Evolutionary conservation across 2,329 filamentous ascomycete genomes (phyloP), one percentile per base, ranked within the genome.

Genomic region (Trichoderma sp.): DNA sequence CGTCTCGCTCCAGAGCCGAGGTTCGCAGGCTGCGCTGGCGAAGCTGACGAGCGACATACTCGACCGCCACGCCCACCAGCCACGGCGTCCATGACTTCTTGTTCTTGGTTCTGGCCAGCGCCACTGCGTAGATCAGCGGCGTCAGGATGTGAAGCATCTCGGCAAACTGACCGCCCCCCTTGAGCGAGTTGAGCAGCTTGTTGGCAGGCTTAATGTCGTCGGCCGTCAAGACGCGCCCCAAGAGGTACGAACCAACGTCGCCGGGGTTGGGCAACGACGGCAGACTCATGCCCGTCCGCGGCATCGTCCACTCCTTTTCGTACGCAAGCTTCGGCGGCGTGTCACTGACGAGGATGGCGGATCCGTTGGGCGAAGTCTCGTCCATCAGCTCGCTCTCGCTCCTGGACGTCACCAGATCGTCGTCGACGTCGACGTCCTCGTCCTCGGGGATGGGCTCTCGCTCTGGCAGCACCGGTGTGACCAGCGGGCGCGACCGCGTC

Each of bases 121-220:
- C 90, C 32, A 93, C 77, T 2, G 94, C 94, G 79, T 97, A 99
- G 34, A 93, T 83, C 1, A 99, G 86, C 0, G 95, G 95, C 19
- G 94, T 88, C 2, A 98, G 80, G 71, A 98, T 97, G 77, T 97
- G 94, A 56, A 99, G 82, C n/a, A 94, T 82, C 81, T 99, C 95
- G 5, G 94, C 94, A 0, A 92, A 81, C 72, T 94, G 92, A 1
- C 85, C 85, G 2, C 83, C 80, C 12, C 93, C 93, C 70, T 91
- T 90, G 1, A 95, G 86, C 39, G 89, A 89, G 76, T 96, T 94
- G n/a, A 98, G 84, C 7, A 99, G 86, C 64, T 91, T 90, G 39
- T 91, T 90, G 0, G 95, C 92, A 0, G 94, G 92, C 78, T 97
- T 97, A 82, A 99, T 95, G 76, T 98, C 95, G 80, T 99, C 95